These are phyloP conservation scores for Pleurotus tuoliensis DNA, from an alignment of 768 basidiomycete genomes.

Conservation along the genomic window DNA sequence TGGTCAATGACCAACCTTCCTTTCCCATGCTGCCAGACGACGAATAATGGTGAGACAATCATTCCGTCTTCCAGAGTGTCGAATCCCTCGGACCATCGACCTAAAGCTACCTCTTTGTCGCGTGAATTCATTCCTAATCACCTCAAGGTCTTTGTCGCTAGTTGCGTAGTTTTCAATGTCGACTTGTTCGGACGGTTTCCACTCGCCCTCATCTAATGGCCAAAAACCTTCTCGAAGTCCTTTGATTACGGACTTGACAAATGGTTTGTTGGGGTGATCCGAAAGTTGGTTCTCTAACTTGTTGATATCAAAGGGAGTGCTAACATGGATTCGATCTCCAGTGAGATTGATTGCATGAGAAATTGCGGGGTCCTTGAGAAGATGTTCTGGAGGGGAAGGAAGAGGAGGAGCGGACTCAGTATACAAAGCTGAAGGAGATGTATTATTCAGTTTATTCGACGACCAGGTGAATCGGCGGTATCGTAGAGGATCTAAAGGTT, in stretches of 20 bases:
- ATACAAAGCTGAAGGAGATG: not conserved
- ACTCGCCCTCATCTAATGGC: slow-evolving; percentile 19
- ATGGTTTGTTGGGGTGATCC: slow-evolving; percentile 22
- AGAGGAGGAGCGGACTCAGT: not conserved
- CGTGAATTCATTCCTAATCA: slow-evolving; percentile 10
- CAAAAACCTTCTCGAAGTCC: slow-evolving; percentile 26
- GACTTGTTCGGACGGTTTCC: not conserved
- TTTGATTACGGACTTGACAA: slow-evolving; percentile 20
- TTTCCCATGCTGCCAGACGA: slow-evolving; percentile 23
- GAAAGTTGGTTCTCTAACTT: slow-evolving; percentile 14
- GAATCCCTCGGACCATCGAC: slow-evolving; percentile 14
- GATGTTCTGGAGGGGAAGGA: not conserved
- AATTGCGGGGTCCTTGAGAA: not conserved
- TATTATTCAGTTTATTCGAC: not conserved
- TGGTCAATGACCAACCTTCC: slow-evolving; percentile 23
- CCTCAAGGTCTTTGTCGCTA: slow-evolving; percentile 10
- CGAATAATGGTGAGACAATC: slow-evolving; percentile 22
- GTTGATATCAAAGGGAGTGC: slow-evolving; percentile 20
- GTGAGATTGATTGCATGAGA: not conserved
- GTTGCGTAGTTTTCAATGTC: slow-evolving; percentile 11
- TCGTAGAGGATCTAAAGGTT: not conserved
- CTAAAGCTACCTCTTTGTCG: slow-evolving; percentile 16
- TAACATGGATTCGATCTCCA: slow-evolving; percentile 16
- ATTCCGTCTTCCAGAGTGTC: slow-evolving; percentile 20
- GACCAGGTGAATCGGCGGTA: not conserved